Evolutionary conservation across 148 eudicot genomes (phyloP).

Genomic region (Rhododendron mucronatum): DNA sequence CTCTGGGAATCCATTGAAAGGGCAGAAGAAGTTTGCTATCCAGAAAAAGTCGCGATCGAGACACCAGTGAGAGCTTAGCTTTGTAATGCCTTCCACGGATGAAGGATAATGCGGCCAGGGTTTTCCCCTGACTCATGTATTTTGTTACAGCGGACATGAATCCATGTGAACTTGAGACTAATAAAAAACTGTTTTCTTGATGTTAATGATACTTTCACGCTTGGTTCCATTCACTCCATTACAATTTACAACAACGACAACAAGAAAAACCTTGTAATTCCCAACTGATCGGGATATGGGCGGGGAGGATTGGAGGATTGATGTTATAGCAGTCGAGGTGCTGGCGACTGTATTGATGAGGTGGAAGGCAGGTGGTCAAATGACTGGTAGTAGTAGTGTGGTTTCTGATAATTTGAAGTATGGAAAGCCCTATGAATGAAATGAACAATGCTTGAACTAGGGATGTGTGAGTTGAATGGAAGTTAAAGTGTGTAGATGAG

Average conservation of each 20-base stretch:
- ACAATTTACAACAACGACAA: background rate
- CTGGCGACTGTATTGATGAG: too few species aligned
- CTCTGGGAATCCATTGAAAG: conserved; percentile 53
- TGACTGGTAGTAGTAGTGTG: too few species aligned
- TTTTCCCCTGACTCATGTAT: background rate
- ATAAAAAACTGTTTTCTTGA: background rate
- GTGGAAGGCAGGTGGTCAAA: too few species aligned
- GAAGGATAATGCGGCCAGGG: background rate
- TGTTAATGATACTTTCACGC: background rate
- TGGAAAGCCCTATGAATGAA: too few species aligned
- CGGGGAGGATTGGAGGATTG: background rate
- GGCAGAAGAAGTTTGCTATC: conserved; percentile 33
- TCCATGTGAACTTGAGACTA: background rate
- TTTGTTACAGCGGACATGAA: background rate
- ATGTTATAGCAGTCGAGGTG: too few species aligned
- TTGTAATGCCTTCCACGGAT: background rate
- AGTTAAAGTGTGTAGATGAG: too few species aligned
- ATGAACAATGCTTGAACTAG: too few species aligned
- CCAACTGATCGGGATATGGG: background rate
- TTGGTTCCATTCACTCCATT: background rate
- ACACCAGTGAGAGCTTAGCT: conserved; percentile 47
- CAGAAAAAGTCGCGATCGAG: conserved; percentile 52
- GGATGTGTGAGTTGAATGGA: too few species aligned
- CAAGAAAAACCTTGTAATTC: background rate
- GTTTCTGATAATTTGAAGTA: too few species aligned